Percentiles rank a stretch among this genome's conserved stretches.
Conservation (phyloP, 495 filamentous ascomycete genomes). For the Hamigera avellanea region DNA sequence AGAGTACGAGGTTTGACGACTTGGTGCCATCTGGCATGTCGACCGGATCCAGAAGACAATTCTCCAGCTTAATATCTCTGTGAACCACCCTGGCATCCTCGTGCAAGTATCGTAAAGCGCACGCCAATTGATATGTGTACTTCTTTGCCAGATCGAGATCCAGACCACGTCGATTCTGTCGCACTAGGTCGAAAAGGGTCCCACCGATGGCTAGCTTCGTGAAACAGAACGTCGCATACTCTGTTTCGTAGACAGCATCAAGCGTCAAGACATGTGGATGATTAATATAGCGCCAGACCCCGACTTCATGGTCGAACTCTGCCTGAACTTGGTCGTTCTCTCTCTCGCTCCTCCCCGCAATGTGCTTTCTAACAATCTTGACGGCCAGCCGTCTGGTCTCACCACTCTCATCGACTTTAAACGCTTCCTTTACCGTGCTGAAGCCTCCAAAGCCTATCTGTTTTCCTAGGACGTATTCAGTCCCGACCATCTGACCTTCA, state of each 20-base stretch:
- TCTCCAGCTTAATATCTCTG: constrained; percentile 68
- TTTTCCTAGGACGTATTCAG: constrained; percentile 61
- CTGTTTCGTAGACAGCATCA: constrained; percentile 56
- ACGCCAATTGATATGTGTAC: constrained; percentile 58
- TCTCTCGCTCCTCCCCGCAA: constrained; percentile 40
- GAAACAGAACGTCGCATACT: constrained; percentile 66
- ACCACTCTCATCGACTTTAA: constrained; percentile 47
- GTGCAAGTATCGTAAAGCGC: constrained; percentile 60
- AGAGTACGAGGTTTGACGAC: constrained; percentile 49
- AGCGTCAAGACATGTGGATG: constrained; percentile 56
- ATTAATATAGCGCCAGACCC: constrained; percentile 57
- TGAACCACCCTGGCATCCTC: constrained; percentile 63
- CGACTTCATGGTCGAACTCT: constrained; percentile 64
- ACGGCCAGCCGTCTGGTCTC: constrained; percentile 47
- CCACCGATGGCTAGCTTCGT: constrained; percentile 56
- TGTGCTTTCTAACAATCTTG: constrained; percentile 60
- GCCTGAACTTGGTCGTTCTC: constrained; percentile 62
- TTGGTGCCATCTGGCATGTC: constrained; percentile 30
- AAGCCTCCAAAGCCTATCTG: constrained; percentile 62
- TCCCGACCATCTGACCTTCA: constrained; percentile 63
- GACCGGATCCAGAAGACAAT: constrained; percentile 56
- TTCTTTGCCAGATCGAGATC: constrained; percentile 40
- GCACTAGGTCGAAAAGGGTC: constrained; percentile 59
- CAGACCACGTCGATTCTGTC: constrained; percentile 46
- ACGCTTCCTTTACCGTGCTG: constrained; percentile 60